Evolutionary conservation across 257 asterid species (phyloP).

Genomic region (Marsdenia floribunda): DNA sequence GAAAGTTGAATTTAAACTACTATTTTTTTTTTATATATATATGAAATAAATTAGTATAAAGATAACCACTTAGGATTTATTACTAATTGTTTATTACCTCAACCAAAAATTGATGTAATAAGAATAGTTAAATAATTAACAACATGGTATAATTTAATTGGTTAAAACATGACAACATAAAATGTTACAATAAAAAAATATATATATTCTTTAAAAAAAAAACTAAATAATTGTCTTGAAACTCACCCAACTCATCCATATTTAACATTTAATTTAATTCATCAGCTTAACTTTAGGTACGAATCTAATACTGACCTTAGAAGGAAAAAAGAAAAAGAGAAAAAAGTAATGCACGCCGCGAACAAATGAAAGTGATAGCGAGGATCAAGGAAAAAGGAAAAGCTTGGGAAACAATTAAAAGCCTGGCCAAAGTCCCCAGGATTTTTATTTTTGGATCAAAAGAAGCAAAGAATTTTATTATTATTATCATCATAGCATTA

Average conservation of each 20-base stretch:
- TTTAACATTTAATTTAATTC: not conserved
- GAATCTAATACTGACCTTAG: not conserved
- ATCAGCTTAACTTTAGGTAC: too few species aligned
- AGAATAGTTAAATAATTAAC: too few species aligned
- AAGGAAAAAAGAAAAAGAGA: too few species aligned
- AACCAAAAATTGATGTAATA: not conserved
- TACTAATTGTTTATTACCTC: not conserved
- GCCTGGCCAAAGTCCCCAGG: not conserved
- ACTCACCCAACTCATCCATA: not conserved
- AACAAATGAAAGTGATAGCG: not conserved
- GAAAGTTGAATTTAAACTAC: not conserved
- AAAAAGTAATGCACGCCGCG: slow-evolving; percentile 4
- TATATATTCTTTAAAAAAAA: not conserved
- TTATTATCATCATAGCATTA: not conserved
- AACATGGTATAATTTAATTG: too few species aligned
- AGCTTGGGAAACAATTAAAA: not conserved
- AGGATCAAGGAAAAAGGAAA: not conserved
- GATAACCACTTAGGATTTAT: too few species aligned
- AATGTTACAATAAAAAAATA: too few species aligned
- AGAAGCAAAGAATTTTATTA: not conserved
- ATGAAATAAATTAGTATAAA: too few species aligned
- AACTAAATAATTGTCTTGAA: not conserved
- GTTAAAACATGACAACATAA: too few species aligned
- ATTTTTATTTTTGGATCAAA: not conserved
- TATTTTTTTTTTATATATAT: too few species aligned